phyloP scores from a whole-genome alignment of 208 protist genomes.

The Leishmania lainsoni region DNA sequence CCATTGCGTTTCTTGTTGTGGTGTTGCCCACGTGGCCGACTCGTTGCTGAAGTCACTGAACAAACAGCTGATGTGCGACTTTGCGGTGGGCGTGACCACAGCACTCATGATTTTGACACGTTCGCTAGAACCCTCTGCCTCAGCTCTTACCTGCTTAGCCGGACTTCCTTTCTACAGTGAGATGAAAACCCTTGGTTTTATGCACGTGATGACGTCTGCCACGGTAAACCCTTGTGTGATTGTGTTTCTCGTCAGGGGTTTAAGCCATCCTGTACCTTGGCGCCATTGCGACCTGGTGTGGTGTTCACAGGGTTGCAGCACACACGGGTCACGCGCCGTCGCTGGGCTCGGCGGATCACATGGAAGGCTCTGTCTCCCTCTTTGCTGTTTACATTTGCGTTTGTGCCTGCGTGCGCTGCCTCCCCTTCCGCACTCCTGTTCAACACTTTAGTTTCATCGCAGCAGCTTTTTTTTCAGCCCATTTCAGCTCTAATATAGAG shows the following conservation, averaged over 20 bases:
- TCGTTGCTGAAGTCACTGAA: slow-evolving; percentile 44
- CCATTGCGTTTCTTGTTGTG: slow-evolving; percentile 64
- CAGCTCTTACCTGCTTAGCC: slow-evolving; percentile 67
- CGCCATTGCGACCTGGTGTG: slow-evolving; percentile 67
- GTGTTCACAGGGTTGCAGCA: slow-evolving; percentile 23
- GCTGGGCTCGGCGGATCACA: background rate
- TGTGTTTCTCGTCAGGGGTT: slow-evolving; percentile 45
- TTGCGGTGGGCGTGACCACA: slow-evolving; percentile 59
- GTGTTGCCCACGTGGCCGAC: slow-evolving; percentile 59
- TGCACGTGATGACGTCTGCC: slow-evolving; percentile 64
- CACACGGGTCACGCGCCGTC: background rate
- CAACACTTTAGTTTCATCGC: background rate
- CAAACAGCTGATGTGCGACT: slow-evolving; percentile 57
- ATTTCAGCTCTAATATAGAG: background rate
- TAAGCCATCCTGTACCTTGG: slow-evolving; percentile 73
- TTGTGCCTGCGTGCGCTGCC: background rate
- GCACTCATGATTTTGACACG: slow-evolving; percentile 51
- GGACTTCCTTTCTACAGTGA: slow-evolving; percentile 56
- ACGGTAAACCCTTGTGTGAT: slow-evolving; percentile 51
- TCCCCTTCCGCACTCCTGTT: background rate
- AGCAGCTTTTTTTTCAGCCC: no score
- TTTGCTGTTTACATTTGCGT: slow-evolving; percentile 4
- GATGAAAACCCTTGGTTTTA: slow-evolving; percentile 61
- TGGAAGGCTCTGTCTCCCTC: background rate
- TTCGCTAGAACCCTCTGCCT: slow-evolving; percentile 66